Percentiles rank a stretch among this genome's conserved stretches.
These are phyloP conservation scores for Penicillium sp. DNA, from an alignment of 2,329 filamentous ascomycete genomes.

Conservation along the genomic window DNA sequence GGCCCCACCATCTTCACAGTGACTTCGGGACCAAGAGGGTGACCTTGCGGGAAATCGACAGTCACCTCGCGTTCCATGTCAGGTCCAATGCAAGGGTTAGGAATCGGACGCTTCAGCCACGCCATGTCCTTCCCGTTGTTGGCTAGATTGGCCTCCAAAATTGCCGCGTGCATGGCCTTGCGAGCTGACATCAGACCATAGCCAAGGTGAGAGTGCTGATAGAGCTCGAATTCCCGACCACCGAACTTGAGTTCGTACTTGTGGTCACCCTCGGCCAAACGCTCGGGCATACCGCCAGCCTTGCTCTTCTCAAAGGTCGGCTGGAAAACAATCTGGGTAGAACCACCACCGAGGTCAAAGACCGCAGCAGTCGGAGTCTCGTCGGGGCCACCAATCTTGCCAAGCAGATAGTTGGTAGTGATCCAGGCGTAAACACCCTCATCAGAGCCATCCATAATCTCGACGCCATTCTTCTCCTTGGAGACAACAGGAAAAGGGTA, in stretches of 20 bases:
- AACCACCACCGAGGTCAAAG: constrained; percentile 93
- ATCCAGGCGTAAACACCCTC: constrained; percentile 99
- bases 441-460: constrained; percentile 95
- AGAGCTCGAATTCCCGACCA: constrained; percentile 82
- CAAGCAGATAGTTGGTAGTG: constrained; percentile 95
- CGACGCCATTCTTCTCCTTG: constrained; percentile 75
- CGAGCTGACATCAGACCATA: constrained; percentile 96
- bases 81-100: constrained; percentile 80
- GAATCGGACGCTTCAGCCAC: constrained; percentile 66
- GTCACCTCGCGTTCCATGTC: constrained; percentile 69
- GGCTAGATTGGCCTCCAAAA: constrained; percentile 66
- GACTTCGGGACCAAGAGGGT: constrained; percentile 58
- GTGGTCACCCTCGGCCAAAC: constrained; percentile 83
- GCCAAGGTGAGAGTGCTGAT: constrained; percentile 96
- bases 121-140: constrained; percentile 54
- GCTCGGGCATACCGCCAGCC: constrained; percentile 75
- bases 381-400: constrained; percentile 92
- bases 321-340: constrained; percentile 97
- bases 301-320: constrained; percentile 75
- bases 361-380: constrained; percentile 85
- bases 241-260: constrained; percentile 90
- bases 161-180: constrained; percentile 69
- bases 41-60: constrained; percentile 61
- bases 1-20: constrained; percentile 87
- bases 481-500: constrained; percentile 95